phyloP scores from a whole-genome alignment of 2,329 filamentous ascomycete species.

The Penicillium vulpinum region DNA sequence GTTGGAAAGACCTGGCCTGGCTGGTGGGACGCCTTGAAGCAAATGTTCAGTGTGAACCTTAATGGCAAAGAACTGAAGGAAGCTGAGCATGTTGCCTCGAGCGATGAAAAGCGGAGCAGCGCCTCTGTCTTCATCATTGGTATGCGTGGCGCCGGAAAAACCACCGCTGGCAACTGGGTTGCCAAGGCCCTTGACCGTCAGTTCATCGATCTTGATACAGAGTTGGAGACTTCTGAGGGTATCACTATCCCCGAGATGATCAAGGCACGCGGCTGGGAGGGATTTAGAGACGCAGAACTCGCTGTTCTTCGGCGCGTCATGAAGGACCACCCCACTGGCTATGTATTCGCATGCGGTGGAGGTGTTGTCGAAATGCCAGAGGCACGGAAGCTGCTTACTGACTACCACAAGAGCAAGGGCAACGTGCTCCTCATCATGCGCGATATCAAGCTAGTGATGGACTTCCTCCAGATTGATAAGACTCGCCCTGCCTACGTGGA shows the following conservation, averaged over 20 bases:
- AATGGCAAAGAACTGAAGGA: conserved; percentile 66
- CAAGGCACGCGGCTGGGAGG: conserved; percentile 76
- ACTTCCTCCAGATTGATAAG: conserved; percentile 85
- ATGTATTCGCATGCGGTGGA: conserved; percentile 91
- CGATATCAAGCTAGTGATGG: conserved; percentile 82
- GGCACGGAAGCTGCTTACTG: conserved; percentile 71
- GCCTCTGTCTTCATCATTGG: conserved; percentile 90
- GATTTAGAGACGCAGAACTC: conserved; percentile 78
- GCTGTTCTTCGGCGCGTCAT: conserved; percentile 71
- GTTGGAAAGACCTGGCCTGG: conserved; percentile 98
- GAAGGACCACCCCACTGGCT: conserved; percentile 69
- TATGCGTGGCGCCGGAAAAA: conserved; percentile 97
- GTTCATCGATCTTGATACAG: conserved; percentile 82
- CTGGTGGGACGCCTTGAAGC: conserved; percentile 90
- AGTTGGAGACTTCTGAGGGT: conserved; percentile 72
- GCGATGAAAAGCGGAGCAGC: conserved; percentile 40
- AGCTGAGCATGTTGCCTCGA: conserved; percentile 39
- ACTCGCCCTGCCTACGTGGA: conserved; percentile 89
- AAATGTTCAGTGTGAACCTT: conserved; percentile 74
- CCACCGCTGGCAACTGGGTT: conserved; percentile 86
- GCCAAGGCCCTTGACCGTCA: conserved; percentile 71
- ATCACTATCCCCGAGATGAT: conserved; percentile 87
- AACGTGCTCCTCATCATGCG: conserved; percentile 85
- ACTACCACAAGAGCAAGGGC: conserved; percentile 74
- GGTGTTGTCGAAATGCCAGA: conserved; percentile 85